Conservation (phyloP, 192 early-diverging fungal genomes). For the Podila epigama region DNA sequence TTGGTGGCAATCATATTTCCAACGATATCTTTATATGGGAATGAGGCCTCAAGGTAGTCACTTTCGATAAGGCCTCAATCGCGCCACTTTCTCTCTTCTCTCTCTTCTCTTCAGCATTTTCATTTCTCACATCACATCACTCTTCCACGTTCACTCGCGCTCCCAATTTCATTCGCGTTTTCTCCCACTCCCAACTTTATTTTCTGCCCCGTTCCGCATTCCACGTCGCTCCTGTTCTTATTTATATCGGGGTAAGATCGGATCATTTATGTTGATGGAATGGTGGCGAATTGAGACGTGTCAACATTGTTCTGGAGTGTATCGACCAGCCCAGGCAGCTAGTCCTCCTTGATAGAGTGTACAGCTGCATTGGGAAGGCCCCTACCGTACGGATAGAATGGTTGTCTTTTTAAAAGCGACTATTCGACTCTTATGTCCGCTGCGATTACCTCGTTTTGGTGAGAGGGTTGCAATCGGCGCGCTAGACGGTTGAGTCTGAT, state of each 20-base stretch:
- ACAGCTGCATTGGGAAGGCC: neutral
- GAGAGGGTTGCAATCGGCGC: conserved; percentile 18
- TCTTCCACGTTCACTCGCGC: too few relatives aligned
- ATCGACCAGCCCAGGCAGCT: neutral
- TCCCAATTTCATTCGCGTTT: too few relatives aligned
- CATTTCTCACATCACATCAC: too few relatives aligned
- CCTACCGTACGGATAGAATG: conserved; percentile 3
- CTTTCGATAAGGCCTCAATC: too few relatives aligned
- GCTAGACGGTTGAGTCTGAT: conserved; percentile 17
- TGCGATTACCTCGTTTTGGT: conserved; percentile 19
- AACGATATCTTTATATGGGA: too few relatives aligned
- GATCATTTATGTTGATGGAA: neutral
- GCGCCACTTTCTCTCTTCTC: too few relatives aligned
- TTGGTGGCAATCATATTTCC: too few relatives aligned
- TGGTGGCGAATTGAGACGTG: neutral
- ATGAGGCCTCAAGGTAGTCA: too few relatives aligned
- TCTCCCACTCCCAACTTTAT: neutral
- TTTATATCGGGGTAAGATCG: too few relatives aligned
- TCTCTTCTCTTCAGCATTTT: too few relatives aligned
- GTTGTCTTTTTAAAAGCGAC: neutral
- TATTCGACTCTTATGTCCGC: neutral
- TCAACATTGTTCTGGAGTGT: conserved; percentile 1
- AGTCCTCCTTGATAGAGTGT: conserved; percentile 3
- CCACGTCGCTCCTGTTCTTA: neutral
- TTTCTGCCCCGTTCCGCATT: neutral